Evolutionary conservation across 2,329 filamentous ascomycete genomes (phyloP).

Genomic region (Fusarium longipes): DNA sequence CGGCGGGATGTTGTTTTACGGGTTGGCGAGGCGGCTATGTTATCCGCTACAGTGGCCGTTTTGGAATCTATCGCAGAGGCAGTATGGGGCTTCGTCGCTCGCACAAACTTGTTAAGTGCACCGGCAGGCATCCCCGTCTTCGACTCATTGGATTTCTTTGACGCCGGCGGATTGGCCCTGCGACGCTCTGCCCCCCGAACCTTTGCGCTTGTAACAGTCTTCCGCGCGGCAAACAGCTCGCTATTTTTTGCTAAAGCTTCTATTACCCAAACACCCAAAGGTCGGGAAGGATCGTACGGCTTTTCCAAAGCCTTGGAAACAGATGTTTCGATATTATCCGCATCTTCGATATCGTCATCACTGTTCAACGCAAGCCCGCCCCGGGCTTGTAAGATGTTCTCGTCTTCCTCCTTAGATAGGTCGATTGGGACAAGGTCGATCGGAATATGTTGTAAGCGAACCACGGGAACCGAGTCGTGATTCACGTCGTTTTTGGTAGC

Average conservation of each 20-base stretch:
- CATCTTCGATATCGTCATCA: slow-evolving; percentile 70
- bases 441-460: slow-evolving; percentile 83
- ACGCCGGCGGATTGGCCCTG: slow-evolving; percentile 27
- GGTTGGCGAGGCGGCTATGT: slow-evolving; percentile 2
- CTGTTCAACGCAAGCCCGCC: slow-evolving; percentile 70
- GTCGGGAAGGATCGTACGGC: slow-evolving; percentile 72
- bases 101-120: slow-evolving; percentile 56
- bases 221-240: slow-evolving; percentile 41
- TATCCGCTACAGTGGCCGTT: background rate
- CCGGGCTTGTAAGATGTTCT: slow-evolving; percentile 62
- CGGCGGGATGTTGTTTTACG: slow-evolving; percentile 26
- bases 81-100: slow-evolving; percentile 51
- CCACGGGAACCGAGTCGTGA: slow-evolving; percentile 79
- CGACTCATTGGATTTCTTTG: slow-evolving; percentile 33
- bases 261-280: slow-evolving; percentile 57
- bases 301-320: slow-evolving; percentile 6
- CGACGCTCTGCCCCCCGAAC: slow-evolving; percentile 20
- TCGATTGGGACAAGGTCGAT: slow-evolving; percentile 81
- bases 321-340: slow-evolving; percentile 43
- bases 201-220: slow-evolving; percentile 46
- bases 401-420: slow-evolving; percentile 76
- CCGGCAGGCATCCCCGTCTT: slow-evolving; percentile 42
- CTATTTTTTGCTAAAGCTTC: slow-evolving; percentile 49
- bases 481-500: slow-evolving; percentile 75
- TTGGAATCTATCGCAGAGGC: slow-evolving; percentile 5